Evolutionary conservation across 768 basidiomycete species (phyloP), one percentile per base, ranked within the genome.

Genomic region (Austroboletus eburneus): DNA sequence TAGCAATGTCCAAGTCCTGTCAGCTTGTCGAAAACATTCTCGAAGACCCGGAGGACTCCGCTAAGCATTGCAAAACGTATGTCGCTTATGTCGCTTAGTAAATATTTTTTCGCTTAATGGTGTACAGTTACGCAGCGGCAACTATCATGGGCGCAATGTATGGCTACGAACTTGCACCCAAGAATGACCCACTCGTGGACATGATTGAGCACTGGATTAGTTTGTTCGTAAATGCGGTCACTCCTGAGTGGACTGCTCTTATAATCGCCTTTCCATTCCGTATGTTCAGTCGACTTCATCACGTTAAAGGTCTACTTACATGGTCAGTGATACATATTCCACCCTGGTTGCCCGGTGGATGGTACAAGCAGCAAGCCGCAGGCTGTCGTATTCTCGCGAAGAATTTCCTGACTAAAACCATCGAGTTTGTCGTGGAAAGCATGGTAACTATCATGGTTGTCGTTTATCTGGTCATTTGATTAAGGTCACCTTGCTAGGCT

Each of bases 291-390:
- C 12, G 2, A 14, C 12, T 30, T 5, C 9, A 10, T 12, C 9
- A 25, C 33, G 9, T 34, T 54, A 9, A 56, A 23, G 0, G 13
- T 33, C 3, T 13, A 23, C 0, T n/a, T 12, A 27, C 27, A 12
- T 12, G 27, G 12, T 12, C 27, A 60, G 60, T 62, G 51, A 42
- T 46, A 32, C 23, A 66, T 24, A 50, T 70, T 22, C 69, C 69
- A 0, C 54, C 56, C 2, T 70, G 68, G 68, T 48, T 68, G 29
- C 69, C 65, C 0, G 69, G 69, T 17, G 58, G 65, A 18, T 21
- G n/a, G 20, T 67, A 48, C 52, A 61, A 63, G 30, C 39, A 39
- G 30, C 27, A 12, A 9, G 61, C 56, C 29, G 36, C 22, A 2
- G 50, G 54, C 17, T 57, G 57, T 20, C 56, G 56, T 35, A 32